Conservation (phyloP, 345 rosid genomes). For the Linum usitatissimum region DNA sequence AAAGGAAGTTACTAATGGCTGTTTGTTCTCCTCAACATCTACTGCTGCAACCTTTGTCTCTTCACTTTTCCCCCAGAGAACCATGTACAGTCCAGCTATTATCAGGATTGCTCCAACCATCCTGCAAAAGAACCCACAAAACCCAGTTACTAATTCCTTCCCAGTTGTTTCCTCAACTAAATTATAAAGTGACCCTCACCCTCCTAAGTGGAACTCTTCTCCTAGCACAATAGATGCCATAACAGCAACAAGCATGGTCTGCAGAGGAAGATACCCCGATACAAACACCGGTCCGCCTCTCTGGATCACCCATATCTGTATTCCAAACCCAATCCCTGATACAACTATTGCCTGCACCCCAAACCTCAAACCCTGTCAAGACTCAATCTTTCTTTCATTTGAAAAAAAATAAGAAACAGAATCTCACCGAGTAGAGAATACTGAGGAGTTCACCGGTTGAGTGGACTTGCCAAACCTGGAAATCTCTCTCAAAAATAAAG, state of each 20-base stretch:
- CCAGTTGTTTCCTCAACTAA: no score
- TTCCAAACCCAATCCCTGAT: slow-evolving; percentile 55
- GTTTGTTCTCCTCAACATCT: not conserved
- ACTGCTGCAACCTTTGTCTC: slow-evolving; percentile 28
- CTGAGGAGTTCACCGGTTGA: slow-evolving; percentile 40
- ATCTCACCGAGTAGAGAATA: slow-evolving; percentile 50
- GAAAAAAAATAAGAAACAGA: not conserved
- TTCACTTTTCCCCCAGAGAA: slow-evolving; percentile 50
- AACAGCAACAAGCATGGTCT: slow-evolving; percentile 50
- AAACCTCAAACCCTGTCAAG: not conserved
- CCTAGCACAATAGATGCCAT: slow-evolving; percentile 41
- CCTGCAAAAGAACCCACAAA: slow-evolving; percentile 18
- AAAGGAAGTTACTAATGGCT: not conserved
- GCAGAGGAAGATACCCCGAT: slow-evolving; percentile 49
- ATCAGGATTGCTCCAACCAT: slow-evolving; percentile 46
- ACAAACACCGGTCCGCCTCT: slow-evolving; percentile 60
- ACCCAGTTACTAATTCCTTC: no score
- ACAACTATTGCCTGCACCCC: slow-evolving; percentile 36
- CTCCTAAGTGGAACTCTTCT: slow-evolving; percentile 60
- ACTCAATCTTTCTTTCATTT: not conserved
- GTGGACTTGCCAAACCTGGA: slow-evolving; percentile 42
- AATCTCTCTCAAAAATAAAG: slow-evolving; percentile 44
- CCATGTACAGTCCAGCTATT: slow-evolving; percentile 44
- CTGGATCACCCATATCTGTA: slow-evolving; percentile 52
- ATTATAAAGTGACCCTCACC: slow-evolving; percentile 21